These are phyloP conservation scores for Phialophora chinensis DNA, from an alignment of 2,329 filamentous ascomycete genomes.

Conservation along the genomic window DNA sequence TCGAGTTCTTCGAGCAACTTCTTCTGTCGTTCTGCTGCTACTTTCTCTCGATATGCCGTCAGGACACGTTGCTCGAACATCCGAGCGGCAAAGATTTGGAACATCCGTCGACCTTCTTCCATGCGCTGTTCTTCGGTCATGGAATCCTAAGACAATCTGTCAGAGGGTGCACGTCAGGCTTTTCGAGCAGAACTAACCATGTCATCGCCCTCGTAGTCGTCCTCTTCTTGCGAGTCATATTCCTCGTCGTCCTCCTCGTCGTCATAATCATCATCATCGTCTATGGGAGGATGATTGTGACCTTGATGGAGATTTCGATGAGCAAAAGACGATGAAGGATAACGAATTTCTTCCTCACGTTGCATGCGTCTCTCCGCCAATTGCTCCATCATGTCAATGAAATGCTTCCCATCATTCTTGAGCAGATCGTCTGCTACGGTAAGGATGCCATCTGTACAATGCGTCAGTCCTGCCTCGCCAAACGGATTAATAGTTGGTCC, in stretches of 20 bases:
- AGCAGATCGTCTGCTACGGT: constrained; percentile 97
- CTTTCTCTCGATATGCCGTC: constrained; percentile 96
- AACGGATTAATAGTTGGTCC: constrained; percentile 33
- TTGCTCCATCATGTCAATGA: constrained; percentile 99
- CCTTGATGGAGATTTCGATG: constrained; percentile 67
- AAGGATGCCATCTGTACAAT: constrained; percentile 79
- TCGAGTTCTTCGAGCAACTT: constrained; percentile 90
- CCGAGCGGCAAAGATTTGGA: constrained; percentile 96
- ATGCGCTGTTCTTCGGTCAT: constrained; percentile 99
- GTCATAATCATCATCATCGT: constrained; percentile 76
- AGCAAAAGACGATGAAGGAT: constrained; percentile 64
- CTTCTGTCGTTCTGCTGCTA: constrained; percentile 87
- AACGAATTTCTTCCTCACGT: constrained; percentile 86
- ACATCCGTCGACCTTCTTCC: constrained; percentile 98
- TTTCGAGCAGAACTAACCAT: constrained; percentile 54
- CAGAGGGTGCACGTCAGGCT: constrained; percentile 42
- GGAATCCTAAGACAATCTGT: constrained; percentile 70
- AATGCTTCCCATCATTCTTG: constrained; percentile 98
- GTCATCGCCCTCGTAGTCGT: constrained; percentile 70
- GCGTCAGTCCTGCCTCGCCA: constrained; percentile 31
- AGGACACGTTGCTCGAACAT: constrained; percentile 99
- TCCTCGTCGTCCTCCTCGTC: constrained; percentile 77
- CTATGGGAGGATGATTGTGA: constrained; percentile 76
- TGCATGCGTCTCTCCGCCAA: constrained; percentile 96
- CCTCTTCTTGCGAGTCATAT: constrained; percentile 67